Evolutionary conservation across 2,329 filamentous ascomycete species (phyloP), one percentile per base, ranked within the genome.

Genomic region (Domatiomyces catenatus): DNA sequence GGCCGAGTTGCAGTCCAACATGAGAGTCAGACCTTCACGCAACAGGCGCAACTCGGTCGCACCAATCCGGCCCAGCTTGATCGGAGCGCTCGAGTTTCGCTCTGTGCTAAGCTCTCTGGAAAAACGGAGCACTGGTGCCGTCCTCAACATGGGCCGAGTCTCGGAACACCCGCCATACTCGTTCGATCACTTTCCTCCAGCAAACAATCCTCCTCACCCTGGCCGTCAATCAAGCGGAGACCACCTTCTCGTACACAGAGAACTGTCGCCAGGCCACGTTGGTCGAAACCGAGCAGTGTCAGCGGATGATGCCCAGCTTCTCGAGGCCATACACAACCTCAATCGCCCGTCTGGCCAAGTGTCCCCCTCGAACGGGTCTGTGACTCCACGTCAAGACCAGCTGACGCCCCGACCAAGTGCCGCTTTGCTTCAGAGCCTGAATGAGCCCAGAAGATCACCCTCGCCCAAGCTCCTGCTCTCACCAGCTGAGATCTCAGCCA

Each of bases 11-110:
- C 83, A 84, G 42, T 92, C 82, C 64, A 94, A 87, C 64, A 98
- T 98, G 92, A 84, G 90, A 51, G 75, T 96, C 24, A 79, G 87
- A 19, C 79, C 85, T 1, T 71, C 72, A 28, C 74, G 79, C 46
- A 75, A 75, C 44, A 79, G 83, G 57, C 83, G 82, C 56, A 87
- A 75, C 46, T 80, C 86, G 1, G 76, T 89, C 54, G 90, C 82
- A 5, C 84, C 88, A 0, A 95, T 98, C 55, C 77, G 92, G 44
- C 90, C 92, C 1, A 96, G 92, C 70, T 71, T 98, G 46, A 83
- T 98, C 2, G 92, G 92, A 44, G 92, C 86, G 7, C 72, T 98
- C 51, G 92, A 98, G 67, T 98, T 98, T 60, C 79, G 89, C 59
- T 90, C 90, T 2, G 83, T 94, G 2, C 71, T 98, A 45, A 83